Percentiles rank a stretch among this genome's conserved stretches.
These are phyloP conservation scores for Jaapia argillacea DNA, from an alignment of 768 basidiomycete genomes.

Conservation along the genomic window DNA sequence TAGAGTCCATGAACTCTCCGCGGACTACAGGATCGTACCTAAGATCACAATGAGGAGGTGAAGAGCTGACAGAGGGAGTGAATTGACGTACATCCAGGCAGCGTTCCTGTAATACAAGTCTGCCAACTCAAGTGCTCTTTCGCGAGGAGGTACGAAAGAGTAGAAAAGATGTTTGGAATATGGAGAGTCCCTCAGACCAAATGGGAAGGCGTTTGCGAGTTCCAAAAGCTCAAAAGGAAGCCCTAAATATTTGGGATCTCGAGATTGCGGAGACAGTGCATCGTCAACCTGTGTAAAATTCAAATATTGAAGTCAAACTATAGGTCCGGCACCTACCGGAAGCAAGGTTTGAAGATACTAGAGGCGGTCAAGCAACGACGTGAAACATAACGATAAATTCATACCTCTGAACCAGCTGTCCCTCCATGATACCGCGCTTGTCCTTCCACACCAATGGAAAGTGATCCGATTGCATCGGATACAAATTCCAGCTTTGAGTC, in stretches of 20 bases:
- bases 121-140: conserved; percentile 28
- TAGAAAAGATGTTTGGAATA: conserved; percentile 28
- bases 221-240: conserved; percentile 33
- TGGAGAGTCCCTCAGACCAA: conserved; percentile 30
- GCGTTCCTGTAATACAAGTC: conserved; percentile 32
- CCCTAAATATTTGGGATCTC: conserved; percentile 17
- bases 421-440: conserved; percentile 40
- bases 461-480: conserved; percentile 33
- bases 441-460: conserved; percentile 39
- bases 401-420: conserved; percentile 39
- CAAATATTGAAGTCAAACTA: conserved; percentile 1
- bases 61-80: conserved; percentile 1
- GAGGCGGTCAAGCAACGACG: background rate
- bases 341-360: conserved; percentile 15
- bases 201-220: conserved; percentile 38
- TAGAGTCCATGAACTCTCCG: conserved; percentile 28
- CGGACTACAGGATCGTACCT: conserved; percentile 38
- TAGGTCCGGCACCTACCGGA: conserved; percentile 2
- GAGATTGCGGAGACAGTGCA: conserved; percentile 1
- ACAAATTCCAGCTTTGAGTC: conserved; percentile 19
- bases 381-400: conserved; percentile 2
- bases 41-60: background rate
- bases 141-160: conserved; percentile 29
- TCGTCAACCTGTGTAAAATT: too few relatives aligned
- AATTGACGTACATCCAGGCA: conserved; percentile 35